Evolutionary conservation across 1,284 basidiomycete species (phyloP).

Genomic region (Volvariella volvacea): DNA sequence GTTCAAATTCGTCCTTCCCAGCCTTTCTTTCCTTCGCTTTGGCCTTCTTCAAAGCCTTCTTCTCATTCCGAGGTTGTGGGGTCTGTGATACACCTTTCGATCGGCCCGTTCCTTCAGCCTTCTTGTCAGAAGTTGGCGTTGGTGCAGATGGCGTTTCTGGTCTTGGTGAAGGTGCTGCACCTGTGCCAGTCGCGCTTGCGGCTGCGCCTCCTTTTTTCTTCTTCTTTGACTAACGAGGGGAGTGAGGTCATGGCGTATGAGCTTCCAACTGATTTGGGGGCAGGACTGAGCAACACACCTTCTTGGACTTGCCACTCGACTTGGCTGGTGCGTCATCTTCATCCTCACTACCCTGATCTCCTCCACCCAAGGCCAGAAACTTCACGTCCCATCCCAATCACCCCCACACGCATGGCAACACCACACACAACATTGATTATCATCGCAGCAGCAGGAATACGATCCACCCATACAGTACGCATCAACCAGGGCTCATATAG

Average conservation of each 20-base stretch:
- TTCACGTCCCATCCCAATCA: slow-evolving; percentile 8
- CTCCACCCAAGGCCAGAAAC: slow-evolving; percentile 20
- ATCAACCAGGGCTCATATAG: too few relatives aligned
- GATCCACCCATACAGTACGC: too few relatives aligned
- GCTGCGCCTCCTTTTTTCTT: slow-evolving; percentile 24
- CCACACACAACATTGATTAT: too few relatives aligned
- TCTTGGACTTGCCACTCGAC: slow-evolving; percentile 20
- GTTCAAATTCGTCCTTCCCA: slow-evolving; percentile 76
- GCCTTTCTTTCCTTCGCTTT: slow-evolving; percentile 40
- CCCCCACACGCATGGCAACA: slow-evolving; percentile 1
- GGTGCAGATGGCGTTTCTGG: background rate
- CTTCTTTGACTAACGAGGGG: slow-evolving; percentile 31
- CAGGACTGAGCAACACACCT: slow-evolving; percentile 19
- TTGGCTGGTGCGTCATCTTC: slow-evolving; percentile 21
- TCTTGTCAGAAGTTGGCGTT: background rate
- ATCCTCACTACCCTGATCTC: slow-evolving; percentile 15
- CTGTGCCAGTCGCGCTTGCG: slow-evolving; percentile 8
- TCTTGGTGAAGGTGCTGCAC: background rate
- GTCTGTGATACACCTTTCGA: slow-evolving; percentile 53
- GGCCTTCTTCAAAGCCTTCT: slow-evolving; percentile 58
- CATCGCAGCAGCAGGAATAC: too few relatives aligned
- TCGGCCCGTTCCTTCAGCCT: too few relatives aligned
- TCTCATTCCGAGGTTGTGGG: slow-evolving; percentile 25
- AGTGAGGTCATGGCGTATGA: too few relatives aligned
- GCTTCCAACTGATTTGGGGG: too few relatives aligned